phyloP scores from a whole-genome alignment of 2,329 filamentous ascomycete species.

The Rhytidhysteron rufulum region DNA sequence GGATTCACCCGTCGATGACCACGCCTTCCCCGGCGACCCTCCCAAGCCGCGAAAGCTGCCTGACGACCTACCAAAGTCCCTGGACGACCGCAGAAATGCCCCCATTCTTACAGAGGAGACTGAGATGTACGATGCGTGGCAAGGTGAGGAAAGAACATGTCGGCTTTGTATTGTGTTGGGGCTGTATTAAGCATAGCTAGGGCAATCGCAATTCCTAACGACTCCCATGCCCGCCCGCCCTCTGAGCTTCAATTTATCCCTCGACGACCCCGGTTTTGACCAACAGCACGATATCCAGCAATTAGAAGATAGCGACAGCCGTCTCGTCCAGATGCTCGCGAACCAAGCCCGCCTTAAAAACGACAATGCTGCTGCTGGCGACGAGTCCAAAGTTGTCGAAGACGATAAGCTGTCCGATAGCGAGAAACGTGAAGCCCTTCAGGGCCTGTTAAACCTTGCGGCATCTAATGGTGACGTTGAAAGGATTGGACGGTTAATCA shows the following conservation, averaged over 20 bases:
- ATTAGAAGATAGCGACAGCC: slow-evolving; percentile 74
- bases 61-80: slow-evolving; percentile 80
- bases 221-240: slow-evolving; percentile 81
- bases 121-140: slow-evolving; percentile 98
- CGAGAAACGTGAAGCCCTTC: slow-evolving; percentile 77
- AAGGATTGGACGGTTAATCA: slow-evolving; percentile 71
- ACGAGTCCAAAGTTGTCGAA: slow-evolving; percentile 72
- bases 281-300: slow-evolving; percentile 56
- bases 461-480: slow-evolving; percentile 92
- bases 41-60: slow-evolving; percentile 57
- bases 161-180: slow-evolving; percentile 9
- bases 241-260: slow-evolving; percentile 76
- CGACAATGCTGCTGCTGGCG: slow-evolving; percentile 56
- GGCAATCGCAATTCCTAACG: slow-evolving; percentile 92
- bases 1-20: slow-evolving; percentile 31
- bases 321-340: slow-evolving; percentile 93
- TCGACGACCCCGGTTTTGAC: slow-evolving; percentile 74
- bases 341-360: slow-evolving; percentile 85
- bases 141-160: slow-evolving; percentile 58
- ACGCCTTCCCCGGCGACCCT: slow-evolving; percentile 27
- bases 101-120: slow-evolving; percentile 71
- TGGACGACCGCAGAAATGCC: slow-evolving; percentile 78
- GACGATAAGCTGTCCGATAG: slow-evolving; percentile 69
- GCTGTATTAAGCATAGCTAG: slow-evolving; percentile 45
- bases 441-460: slow-evolving; percentile 89